phyloP scores from a whole-genome alignment of 345 rosid genomes.

The Mangifera indica region DNA sequence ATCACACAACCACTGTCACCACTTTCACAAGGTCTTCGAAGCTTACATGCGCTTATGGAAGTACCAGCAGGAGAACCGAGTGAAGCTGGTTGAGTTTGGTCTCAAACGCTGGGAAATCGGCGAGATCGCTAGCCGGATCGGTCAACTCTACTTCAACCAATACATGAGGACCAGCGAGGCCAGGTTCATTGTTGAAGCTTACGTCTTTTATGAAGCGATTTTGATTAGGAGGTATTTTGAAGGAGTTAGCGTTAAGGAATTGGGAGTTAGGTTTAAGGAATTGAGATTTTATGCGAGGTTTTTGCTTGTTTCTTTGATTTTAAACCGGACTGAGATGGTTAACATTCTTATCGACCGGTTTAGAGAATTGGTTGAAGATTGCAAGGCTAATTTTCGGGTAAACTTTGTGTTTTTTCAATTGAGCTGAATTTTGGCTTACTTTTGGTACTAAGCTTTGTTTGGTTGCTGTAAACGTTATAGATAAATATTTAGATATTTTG shows the following conservation, averaged over 20 bases:
- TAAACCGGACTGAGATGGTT: conserved; percentile 66
- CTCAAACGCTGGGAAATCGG: conserved; percentile 97
- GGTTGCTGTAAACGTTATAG: background rate
- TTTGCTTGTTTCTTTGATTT: conserved; percentile 71
- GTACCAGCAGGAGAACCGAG: conserved; percentile 84
- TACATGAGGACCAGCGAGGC: conserved; percentile 92
- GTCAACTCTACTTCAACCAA: conserved; percentile 93
- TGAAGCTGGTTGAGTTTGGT: conserved; percentile 70
- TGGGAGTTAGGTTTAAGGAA: conserved; percentile 79
- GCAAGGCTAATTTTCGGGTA: conserved; percentile 76
- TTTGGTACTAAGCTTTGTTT: background rate
- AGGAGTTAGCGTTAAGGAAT: conserved; percentile 53
- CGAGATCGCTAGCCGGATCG: conserved; percentile 99
- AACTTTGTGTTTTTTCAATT: background rate
- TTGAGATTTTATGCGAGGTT: conserved; percentile 87
- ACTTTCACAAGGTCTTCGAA: conserved; percentile 81
- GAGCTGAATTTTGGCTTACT: background rate
- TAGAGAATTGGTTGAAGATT: conserved; percentile 59
- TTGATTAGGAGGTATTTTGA: conserved; percentile 74
- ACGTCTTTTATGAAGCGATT: conserved; percentile 92
- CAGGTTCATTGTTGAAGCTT: conserved; percentile 81
- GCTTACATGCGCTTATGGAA: conserved; percentile 96
- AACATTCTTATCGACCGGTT: conserved; percentile 46
- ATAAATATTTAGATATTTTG: background rate
- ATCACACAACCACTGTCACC: conserved; percentile 49